phyloP scores from a whole-genome alignment of 495 filamentous ascomycete species.

The Thermochaetoides thermophila region DNA sequence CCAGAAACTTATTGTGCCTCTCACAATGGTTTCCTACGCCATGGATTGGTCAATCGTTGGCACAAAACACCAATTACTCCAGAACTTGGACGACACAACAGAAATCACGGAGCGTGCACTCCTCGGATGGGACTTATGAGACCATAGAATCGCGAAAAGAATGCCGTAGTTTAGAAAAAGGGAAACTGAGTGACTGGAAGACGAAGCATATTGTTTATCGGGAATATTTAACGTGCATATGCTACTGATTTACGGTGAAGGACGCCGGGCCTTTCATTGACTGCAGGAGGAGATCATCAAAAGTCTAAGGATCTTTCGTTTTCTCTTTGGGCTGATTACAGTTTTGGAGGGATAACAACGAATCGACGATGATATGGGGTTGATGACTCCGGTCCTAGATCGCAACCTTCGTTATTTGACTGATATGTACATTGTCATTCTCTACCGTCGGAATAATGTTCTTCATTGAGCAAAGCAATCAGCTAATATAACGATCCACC shows the following conservation, averaged over 20 bases:
- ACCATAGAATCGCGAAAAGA: slow-evolving; percentile 1
- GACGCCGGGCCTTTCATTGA: slow-evolving; percentile 1
- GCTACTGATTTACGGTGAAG: slow-evolving; percentile 5
- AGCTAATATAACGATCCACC: too few species aligned
- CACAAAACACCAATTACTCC: too few species aligned
- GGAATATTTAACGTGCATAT: slow-evolving; percentile 5
- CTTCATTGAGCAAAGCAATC: too few species aligned
- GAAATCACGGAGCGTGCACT: neutral
- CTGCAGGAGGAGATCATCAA: slow-evolving; percentile 5
- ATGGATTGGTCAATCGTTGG: neutral
- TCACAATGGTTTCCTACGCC: neutral
- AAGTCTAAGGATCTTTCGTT: too few species aligned
- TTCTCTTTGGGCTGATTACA: too few species aligned
- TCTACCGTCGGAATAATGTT: too few species aligned
- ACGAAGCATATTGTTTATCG: slow-evolving; percentile 3
- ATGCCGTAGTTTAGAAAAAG: slow-evolving; percentile 2
- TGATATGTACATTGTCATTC: too few species aligned
- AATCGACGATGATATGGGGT: too few species aligned
- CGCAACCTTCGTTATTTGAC: too few species aligned
- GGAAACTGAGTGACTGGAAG: slow-evolving; percentile 1
- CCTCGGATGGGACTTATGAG: neutral
- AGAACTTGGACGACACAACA: too few species aligned
- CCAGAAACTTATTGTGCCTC: neutral
- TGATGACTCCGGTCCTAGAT: too few species aligned
- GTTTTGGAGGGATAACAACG: too few species aligned